Base-by-base conservation (phyloP, 257 asterid species). In the Catharanthus roseus region DNA sequence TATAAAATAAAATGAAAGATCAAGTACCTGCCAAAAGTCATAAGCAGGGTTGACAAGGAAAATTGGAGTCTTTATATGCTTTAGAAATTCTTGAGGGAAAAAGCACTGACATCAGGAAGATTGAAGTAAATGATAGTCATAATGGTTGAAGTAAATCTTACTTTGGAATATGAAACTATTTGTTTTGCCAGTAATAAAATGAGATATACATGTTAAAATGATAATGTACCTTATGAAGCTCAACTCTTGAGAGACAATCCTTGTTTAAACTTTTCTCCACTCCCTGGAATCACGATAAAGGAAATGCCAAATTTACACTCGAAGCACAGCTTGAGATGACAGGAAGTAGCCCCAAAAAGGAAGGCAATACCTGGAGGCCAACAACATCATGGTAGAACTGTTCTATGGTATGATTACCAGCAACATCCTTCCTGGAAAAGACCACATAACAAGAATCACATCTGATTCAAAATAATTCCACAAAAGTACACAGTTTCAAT, bases 1-100 rank as follows among this genome's bases (percentile, higher is more conserved):
- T 11, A 34, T 26, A 55, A 65, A 42, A 44, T 69, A 34, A 50
- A 28, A 63, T 56, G 58, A 78, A 56, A 70, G 15, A 4, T 73
- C 64, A 69, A 66, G 63, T 81, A 87, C 98, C 93, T 93, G 98
- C 98, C 98, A 90, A 87, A 81, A 88, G 72, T 93, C 98, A 85
- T 90, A 93, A 53, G 95, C 87, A 36, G 98, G 93, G 74, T 93
- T 86, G 83, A 89, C 96, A 24, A 93, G 88, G 85, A 93, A 93
- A 72, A 90, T 68, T 34, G 97, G 98, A 65, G 98, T 89, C 87
- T 84, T 81, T 67, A 93, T 85, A 70, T 77, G 73, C 78, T 77
- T 77, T 60, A 93, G 73, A 82, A 90, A 90, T 81, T 89, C 95
- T 87, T 83, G 86, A 69, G 98, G 95, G 70, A 93, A 93, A 86